Evolutionary conservation across 176 grass and related monocot species (phyloP).

Genomic region (Aegilops speltoides): DNA sequence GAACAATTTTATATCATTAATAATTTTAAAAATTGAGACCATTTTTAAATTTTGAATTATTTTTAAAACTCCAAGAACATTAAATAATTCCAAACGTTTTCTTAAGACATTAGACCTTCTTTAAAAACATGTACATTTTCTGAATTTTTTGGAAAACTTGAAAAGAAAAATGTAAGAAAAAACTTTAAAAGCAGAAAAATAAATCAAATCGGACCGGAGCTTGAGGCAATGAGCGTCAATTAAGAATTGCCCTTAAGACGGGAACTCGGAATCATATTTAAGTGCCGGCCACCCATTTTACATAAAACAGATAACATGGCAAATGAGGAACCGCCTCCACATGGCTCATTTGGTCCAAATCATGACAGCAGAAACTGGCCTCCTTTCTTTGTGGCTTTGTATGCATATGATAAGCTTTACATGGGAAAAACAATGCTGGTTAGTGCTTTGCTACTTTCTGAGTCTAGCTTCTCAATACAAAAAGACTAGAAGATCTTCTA

Average conservation of each 20-base stretch:
- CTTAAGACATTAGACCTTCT: too few relatives aligned
- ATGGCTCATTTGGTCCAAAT: background rate
- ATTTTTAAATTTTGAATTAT: too few relatives aligned
- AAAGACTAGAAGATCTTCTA: background rate
- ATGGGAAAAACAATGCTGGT: background rate
- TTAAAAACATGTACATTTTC: too few relatives aligned
- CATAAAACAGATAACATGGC: background rate
- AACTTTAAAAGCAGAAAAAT: too few relatives aligned
- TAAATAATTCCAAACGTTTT: too few relatives aligned
- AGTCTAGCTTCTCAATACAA: background rate
- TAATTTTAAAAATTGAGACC: too few relatives aligned
- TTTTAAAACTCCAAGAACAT: too few relatives aligned
- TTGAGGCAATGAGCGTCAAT: background rate
- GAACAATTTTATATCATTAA: too few relatives aligned
- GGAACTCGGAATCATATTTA: background rate
- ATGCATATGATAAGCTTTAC: background rate
- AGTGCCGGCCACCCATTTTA: background rate
- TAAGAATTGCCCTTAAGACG: background rate
- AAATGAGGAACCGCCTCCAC: background rate
- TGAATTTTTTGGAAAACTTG: too few relatives aligned
- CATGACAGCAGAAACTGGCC: background rate
- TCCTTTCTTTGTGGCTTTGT: background rate
- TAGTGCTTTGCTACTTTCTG: background rate
- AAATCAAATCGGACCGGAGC: too few relatives aligned
- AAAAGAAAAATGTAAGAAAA: too few relatives aligned